phyloP scores from a whole-genome alignment of 805 yeast genomes.

The Suhomyces tanzawaensis region DNA sequence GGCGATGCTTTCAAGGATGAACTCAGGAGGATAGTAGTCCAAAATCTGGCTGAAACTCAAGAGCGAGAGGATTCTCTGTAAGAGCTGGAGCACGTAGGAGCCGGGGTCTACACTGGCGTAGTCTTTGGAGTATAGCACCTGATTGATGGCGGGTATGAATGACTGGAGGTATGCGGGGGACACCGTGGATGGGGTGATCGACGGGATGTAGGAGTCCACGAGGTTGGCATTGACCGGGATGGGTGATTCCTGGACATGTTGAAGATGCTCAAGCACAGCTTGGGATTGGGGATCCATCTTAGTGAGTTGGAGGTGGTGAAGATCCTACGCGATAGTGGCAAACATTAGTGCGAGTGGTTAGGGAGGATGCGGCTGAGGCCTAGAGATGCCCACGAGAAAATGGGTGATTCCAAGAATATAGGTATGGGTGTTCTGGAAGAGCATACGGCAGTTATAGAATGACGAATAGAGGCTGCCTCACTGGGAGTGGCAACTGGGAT shows the following conservation, averaged over 20 bases:
- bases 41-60: conserved; percentile 14
- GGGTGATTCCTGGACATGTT: background rate
- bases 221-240: background rate
- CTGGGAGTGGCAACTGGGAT: too few relatives aligned
- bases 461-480: too few relatives aligned
- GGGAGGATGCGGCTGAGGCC: too few relatives aligned
- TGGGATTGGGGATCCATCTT: background rate
- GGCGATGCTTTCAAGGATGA: conserved; percentile 2
- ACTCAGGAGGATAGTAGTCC: conserved; percentile 13
- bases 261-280: conserved; percentile 1
- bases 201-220: conserved; percentile 3
- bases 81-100: conserved; percentile 11
- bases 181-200: background rate
- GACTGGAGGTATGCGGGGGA: background rate
- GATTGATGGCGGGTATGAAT: conserved; percentile 5
- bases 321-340: background rate
- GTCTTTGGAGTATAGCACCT: conserved; percentile 1
- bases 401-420: too few relatives aligned
- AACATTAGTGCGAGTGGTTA: too few relatives aligned
- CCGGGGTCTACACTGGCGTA: conserved; percentile 15
- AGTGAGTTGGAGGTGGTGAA: background rate
- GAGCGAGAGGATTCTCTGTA: conserved; percentile 13
- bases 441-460: too few relatives aligned
- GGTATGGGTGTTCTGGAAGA: too few relatives aligned
- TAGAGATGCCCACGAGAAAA: too few relatives aligned